Evolutionary conservation across 345 rosid genomes (phyloP), one percentile per base, ranked within the genome.

Genomic region (Syzygium oleosum): DNA sequence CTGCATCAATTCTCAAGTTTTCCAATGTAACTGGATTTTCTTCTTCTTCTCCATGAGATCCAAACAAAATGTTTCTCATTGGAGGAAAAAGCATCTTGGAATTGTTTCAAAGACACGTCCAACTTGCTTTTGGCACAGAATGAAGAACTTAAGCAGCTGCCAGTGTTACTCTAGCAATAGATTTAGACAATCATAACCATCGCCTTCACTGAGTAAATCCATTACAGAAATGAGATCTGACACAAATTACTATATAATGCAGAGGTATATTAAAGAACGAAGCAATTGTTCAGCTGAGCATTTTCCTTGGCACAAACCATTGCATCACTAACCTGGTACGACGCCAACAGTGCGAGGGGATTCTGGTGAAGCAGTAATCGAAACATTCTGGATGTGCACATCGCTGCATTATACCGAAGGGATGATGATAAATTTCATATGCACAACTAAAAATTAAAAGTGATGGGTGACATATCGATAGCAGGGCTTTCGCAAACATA

Each of bases 331-430:
- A 96, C 99, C 99, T 88, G 99, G 97, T 73, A 95, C 99, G 52
- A 97, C 89, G 58, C 99, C 99, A 9, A 93, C 88, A 3, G 98
- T 97, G 65, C 88, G 63, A 2, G 96, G 98, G 51, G 98, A 95
- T 52, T 92, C 94, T 17, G 93, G 89, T 0, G 94, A 92, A 43
- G 98, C 93, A 88, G 91, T 90, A 85, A 95, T 61, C 34, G 95
- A 90, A 88, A 96, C 88, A 43, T 94, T 93, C 88, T 93, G 94
- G 87, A 95, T 89, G 87, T 88, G 95, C 4, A 95, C 96, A 84
- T 93, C 79, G 80, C 98, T 95, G 93, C 93, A 90, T 27, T 51
- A 89, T 85, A 78, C 61, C 51, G 84, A 90, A 85, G 13, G 13
- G 34, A 68, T 68, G 79, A 1, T 34, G 23, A 68, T 68, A 68